Conservation (phyloP, 176 grass and related monocot genomes). For the Paspalum vaginatum region DNA sequence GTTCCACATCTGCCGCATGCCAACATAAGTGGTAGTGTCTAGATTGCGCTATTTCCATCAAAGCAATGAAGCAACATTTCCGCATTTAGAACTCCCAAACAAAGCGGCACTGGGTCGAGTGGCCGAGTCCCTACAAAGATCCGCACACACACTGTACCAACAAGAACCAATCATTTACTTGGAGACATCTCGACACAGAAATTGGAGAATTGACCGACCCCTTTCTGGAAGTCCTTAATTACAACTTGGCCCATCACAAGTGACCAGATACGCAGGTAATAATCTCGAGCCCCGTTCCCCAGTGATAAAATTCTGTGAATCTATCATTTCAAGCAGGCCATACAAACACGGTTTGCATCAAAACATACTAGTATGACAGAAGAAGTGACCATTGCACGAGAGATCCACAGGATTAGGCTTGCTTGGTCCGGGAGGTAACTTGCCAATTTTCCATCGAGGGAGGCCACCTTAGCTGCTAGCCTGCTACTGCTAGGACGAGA, state of each 20-base stretch:
- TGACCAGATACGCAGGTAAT: not conserved
- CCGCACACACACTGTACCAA: not conserved
- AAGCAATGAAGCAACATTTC: conserved; percentile 1
- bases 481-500: conserved; percentile 12
- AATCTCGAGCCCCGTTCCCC: conserved; percentile 1
- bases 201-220: not conserved
- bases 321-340: not conserved
- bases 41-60: not conserved
- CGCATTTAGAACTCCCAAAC: not conserved
- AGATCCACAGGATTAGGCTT: not conserved
- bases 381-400: not conserved
- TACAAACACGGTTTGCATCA: not conserved
- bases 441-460: not conserved
- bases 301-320: not conserved
- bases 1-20: not conserved
- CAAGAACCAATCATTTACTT: conserved; percentile 6
- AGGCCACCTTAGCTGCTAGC: too few species aligned
- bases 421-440: not conserved
- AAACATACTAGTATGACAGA: not conserved
- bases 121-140: not conserved
- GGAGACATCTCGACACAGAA: not conserved
- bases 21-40: not conserved
- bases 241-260: not conserved
- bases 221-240: not conserved
- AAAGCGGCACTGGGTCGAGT: not conserved